These are phyloP conservation scores for Ceratocystis ficicola DNA, from an alignment of 2,329 filamentous ascomycete genomes.

Conservation along the genomic window DNA sequence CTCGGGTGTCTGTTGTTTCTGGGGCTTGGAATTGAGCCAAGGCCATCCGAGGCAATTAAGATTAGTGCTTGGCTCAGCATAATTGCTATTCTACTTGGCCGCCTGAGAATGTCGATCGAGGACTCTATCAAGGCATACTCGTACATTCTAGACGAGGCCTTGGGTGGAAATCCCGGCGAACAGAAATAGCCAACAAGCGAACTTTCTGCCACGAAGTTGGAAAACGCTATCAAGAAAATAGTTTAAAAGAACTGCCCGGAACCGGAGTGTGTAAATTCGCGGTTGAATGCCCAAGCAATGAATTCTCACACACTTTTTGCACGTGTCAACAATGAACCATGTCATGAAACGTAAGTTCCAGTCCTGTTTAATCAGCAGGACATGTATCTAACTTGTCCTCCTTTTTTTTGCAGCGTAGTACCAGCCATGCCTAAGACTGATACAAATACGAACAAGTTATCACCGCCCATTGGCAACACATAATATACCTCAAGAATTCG, in stretches of 20 bases:
- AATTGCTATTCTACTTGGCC: neutral
- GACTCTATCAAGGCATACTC: neutral
- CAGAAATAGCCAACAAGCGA: neutral
- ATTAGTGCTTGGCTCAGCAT: neutral
- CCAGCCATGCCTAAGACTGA: neutral
- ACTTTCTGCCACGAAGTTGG: neutral
- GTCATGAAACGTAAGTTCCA: neutral
- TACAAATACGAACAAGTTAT: slow-evolving; percentile 22
- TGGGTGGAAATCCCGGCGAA: neutral
- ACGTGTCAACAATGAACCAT: neutral
- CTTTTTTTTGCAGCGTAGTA: neutral
- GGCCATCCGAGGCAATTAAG: too few species aligned
- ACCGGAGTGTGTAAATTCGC: neutral
- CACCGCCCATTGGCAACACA: slow-evolving; percentile 26
- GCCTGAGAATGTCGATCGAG: neutral
- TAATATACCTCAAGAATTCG: slow-evolving; percentile 23
- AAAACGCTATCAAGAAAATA: neutral
- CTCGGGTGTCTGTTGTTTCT: too few species aligned
- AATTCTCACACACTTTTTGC: neutral
- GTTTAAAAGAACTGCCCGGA: neutral
- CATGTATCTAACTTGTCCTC: neutral
- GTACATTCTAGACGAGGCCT: neutral
- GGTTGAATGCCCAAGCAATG: neutral
- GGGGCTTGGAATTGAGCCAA: too few species aligned
- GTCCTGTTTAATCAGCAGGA: neutral